Conservation (phyloP, 192 early-diverging fungal genomes). For the Coemansia sp. region DNA sequence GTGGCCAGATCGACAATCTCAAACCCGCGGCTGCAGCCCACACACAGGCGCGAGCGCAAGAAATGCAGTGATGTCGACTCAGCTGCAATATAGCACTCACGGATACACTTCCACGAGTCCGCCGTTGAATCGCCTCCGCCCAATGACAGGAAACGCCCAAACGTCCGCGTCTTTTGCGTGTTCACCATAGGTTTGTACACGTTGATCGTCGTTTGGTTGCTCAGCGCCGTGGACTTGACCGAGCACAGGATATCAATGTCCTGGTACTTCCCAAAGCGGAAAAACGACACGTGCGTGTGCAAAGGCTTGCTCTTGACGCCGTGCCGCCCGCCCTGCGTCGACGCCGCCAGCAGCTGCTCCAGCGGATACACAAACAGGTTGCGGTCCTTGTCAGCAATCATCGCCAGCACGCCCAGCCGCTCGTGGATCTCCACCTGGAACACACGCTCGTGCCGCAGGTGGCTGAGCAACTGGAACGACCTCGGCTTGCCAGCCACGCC, state of each 20-base stretch:
- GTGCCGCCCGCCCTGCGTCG: constrained; percentile 24
- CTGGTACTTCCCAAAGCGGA: constrained; percentile 63
- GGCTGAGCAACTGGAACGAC: constrained; percentile 51
- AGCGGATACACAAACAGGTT: constrained; percentile 56
- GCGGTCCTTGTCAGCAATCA: constrained; percentile 72
- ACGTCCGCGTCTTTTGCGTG: constrained; percentile 45
- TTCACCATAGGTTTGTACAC: constrained; percentile 66
- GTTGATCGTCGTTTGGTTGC: constrained; percentile 67
- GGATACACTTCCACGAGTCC: constrained; percentile 53
- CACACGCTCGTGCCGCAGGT: constrained; percentile 70
- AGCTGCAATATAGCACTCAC: constrained; percentile 92
- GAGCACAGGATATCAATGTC: constrained; percentile 63
- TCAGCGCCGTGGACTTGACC: constrained; percentile 69
- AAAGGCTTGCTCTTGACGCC: constrained; percentile 51
- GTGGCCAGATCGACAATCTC: constrained; percentile 88
- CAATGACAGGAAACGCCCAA: constrained; percentile 49
- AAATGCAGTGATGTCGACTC: constrained; percentile 86
- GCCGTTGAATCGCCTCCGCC: constrained; percentile 34
- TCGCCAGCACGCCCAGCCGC: constrained; percentile 72
- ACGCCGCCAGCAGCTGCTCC: constrained; percentile 50
- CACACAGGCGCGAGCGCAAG: constrained; percentile 78
- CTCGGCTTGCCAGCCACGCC: constrained; percentile 58
- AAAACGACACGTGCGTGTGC: constrained; percentile 63
- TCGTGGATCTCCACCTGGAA: constrained; percentile 84
- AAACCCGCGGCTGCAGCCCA: constrained; percentile 90